Evolutionary conservation across 805 yeast species (phyloP), one percentile per base, ranked within the genome.

Genomic region (Wickerhamomyces hampshirensis): DNA sequence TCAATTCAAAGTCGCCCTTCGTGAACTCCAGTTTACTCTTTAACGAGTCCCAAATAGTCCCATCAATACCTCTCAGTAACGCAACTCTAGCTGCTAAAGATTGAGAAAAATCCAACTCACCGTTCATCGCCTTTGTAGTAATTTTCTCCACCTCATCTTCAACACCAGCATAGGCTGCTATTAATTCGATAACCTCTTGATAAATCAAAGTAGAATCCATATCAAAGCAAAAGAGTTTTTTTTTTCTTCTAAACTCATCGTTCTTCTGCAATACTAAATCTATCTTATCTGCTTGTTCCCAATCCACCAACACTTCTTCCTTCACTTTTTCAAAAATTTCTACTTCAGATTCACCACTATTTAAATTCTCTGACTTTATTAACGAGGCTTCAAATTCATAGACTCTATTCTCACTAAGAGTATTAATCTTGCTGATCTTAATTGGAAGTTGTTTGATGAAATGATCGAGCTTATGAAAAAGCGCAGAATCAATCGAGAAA

Each of bases 171-270:
- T 85, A 82, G 0, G 87, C 87, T 3, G 98, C 98, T 47, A 93
- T 91, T 55, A 93, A 62, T 56, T 93, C 99, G 48, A 93, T 93
- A 27, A 93, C 97, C 62, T 93, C 99, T 62, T 93, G 98, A 58
- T 84, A 80, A 46, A 93, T 93, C 55, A 93, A 66, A 0, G 99
- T 93, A 0, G 97, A 88, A 65, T 93, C 99, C 98, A 93, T 93
- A 53, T 93, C 99, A 56, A 93, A 93, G 9, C 94, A 85, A 43
- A 85, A 80, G 33, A 93, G 66, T 51, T 76, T 73, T 53, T 58
- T 56, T 18, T 39, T 17, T 50, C 56, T 60, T 56, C 68, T 65
- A 31, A 37, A 40, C 23, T 56, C 55, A 30, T 51, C 47, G 21
- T 56, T 46, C 26, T 44, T 53, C 46, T 74, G 79, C 21, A 71